Evolutionary conservation across 805 yeast species (phyloP), one percentile per base, ranked within the genome.

Genomic region (Blastobotrys terrestris): DNA sequence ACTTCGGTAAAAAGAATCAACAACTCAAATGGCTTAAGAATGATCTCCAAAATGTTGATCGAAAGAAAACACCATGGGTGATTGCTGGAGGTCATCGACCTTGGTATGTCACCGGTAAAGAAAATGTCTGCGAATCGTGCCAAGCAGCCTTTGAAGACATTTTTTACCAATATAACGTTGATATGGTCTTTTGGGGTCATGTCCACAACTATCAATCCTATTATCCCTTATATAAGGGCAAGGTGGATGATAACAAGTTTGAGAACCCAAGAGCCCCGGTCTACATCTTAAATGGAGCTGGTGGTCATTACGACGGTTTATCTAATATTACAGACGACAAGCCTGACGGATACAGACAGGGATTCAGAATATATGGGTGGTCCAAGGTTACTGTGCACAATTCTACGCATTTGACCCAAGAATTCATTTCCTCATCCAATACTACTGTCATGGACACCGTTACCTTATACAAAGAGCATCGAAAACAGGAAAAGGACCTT

Each of bases 261-360:
- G 55, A 65, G 53, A 60, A 65, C 50, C 69, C 68, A 2, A 47
- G 53, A 3, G 59, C 66, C 6, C 69, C 69, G 15, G 58, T 62
- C 65, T 65, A 65, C 53, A 64, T 65, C 53, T 49, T 61, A 16
- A 65, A 63, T 51, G 69, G 69, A n/a, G 59, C 63, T 20, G 68
- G 60, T 16, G 68, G 68, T 8, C 65, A 62, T 49, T 64, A 60
- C 52, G 65, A 65, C 46, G 68, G 68, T 2, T 53, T 62, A 7
- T 59, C 59, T 35, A 48, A 49, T 19, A 43, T 43, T 18, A 16
- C 13, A 5, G n/a, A 8, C n/a, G 26, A 43, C 3, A 20, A 16
- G 14, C 48, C 48, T 14, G 19, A 21, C 7, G 48, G 39, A 45
- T n/a, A 18, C 11, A 3, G 26, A 8, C 16, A 18, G 14, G 21